Percentiles rank a stretch among this genome's conserved stretches.
phyloP scores from a whole-genome alignment of 2,329 filamentous ascomycete species.

The Talaromyces marneffei region DNA sequence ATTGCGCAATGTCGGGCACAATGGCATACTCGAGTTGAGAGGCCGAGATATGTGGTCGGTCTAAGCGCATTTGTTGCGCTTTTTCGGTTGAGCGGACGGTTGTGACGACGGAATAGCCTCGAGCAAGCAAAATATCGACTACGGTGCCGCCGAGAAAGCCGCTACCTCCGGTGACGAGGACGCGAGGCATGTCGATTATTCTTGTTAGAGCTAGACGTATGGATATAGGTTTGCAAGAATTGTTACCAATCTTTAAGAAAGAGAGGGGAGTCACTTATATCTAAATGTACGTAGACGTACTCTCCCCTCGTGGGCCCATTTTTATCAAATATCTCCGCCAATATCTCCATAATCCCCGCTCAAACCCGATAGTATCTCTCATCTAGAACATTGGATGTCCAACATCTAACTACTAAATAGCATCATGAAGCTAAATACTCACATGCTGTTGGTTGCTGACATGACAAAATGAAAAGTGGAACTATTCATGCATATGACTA shows the following conservation, averaged over 20 bases:
- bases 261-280: not conserved
- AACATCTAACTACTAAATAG: no score
- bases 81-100: constrained; percentile 23
- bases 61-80: constrained; percentile 20
- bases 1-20: constrained; percentile 24
- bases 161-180: constrained; percentile 13
- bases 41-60: constrained; percentile 17
- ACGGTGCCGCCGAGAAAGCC: constrained; percentile 23
- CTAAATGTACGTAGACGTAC: no score
- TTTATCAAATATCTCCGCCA: not conserved
- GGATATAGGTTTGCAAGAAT: not conserved
- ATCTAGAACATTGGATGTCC: not conserved
- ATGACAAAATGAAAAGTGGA: not conserved
- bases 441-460: not conserved
- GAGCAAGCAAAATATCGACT: constrained; percentile 19
- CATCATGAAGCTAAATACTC: not conserved
- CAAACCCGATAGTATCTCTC: not conserved
- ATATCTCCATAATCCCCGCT: constrained; percentile 1
- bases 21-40: constrained; percentile 23
- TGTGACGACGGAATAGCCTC: constrained; percentile 18
- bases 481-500: not conserved
- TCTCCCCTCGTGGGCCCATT: not conserved
- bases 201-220: not conserved
- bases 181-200: constrained; percentile 7
- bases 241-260: not conserved